A percentile compares a stretch with the other conserved stretches of the same genome.
Conservation (phyloP, 2,329 filamentous ascomycete species). For the Aspergillus melleus region DNA sequence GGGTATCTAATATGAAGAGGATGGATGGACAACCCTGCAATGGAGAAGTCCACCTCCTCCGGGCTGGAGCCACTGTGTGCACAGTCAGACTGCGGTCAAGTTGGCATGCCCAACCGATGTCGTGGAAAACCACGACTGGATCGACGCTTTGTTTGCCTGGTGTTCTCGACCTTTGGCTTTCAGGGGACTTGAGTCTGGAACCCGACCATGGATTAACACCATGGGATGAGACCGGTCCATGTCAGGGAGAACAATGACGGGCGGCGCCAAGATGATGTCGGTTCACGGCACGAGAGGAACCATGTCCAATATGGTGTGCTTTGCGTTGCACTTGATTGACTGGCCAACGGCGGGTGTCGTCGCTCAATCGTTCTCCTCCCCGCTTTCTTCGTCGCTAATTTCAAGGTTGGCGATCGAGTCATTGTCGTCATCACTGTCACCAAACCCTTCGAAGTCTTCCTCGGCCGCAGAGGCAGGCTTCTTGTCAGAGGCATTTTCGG, state of each 20-base stretch:
- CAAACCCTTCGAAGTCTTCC: slow-evolving; percentile 37
- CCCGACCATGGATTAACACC: neutral
- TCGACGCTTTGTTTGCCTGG: slow-evolving; percentile 4
- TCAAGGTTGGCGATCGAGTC: slow-evolving; percentile 45
- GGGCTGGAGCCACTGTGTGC: slow-evolving; percentile 9
- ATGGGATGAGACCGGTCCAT: neutral
- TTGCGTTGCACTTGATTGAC: neutral
- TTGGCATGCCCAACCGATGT: slow-evolving; percentile 13
- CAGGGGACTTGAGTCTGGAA: slow-evolving; percentile 1
- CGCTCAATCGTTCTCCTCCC: slow-evolving; percentile 44
- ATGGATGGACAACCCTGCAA: slow-evolving; percentile 6
- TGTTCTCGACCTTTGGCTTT: slow-evolving; percentile 2
- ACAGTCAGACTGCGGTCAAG: slow-evolving; percentile 6
- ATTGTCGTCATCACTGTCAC: slow-evolving; percentile 43
- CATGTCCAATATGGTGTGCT: neutral
- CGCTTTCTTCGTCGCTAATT: slow-evolving; percentile 43
- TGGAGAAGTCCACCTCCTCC: slow-evolving; percentile 1
- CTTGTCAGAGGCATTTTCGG: slow-evolving; percentile 30
- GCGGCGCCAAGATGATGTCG: neutral
- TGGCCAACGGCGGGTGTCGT: neutral
- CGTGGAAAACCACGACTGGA: slow-evolving; percentile 14
- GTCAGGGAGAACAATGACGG: neutral
- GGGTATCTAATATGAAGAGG: slow-evolving; percentile 23
- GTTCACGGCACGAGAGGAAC: neutral
- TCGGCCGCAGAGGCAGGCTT: slow-evolving; percentile 37